Evolutionary conservation across 495 filamentous ascomycete species (phyloP), one percentile per base, ranked within the genome.

Genomic region (Monascus purpureus): DNA sequence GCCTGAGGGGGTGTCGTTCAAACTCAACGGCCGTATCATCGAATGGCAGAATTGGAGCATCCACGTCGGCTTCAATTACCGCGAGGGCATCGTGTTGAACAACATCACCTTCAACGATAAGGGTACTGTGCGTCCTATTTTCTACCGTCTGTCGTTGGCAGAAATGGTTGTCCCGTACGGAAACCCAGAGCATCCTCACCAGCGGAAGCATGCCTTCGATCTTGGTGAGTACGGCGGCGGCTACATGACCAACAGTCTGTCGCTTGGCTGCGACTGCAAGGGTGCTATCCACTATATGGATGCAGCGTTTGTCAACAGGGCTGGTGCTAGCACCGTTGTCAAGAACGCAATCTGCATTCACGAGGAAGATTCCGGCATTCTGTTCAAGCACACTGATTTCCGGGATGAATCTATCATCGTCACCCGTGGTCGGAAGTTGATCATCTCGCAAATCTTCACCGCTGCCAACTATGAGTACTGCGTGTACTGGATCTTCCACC

Each of bases 151-250:
- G n/a, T 93, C 85, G 1, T 67, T 95, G 4, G 82, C 86, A 1
- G 87, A 95, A 63, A 95, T 95, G 87, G 86, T 93, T 1, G 87
- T 94, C 2, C 87, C 87, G 3, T 95, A 95, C 50, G 87, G 87
- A 25, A 90, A 92, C 53, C 87, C 87, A 1, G 87, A 93, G 47
- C 74, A 79, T 36, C 87, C 87, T 17, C 88, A 93, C 55, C 87
- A 92, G 38, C 71, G 86, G 29, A 95, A 95, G 48, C 87, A 94
- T 46, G 87, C 87, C 13, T 93, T 95, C 48, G 87, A 95, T 46
- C 66, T 93, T 4, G 87, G 87, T 33, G 87, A 95, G 55, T 94
- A 94, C 40, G 87, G 87, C 19, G 84, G 80, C 29, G 87, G 87
- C 19, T 93, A 93, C 57, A 93, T 93, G 86, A 85, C 86, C 38